Base-by-base conservation (phyloP, 2,329 filamentous ascomycete species). In the Nannizziopsis barbatae region DNA sequence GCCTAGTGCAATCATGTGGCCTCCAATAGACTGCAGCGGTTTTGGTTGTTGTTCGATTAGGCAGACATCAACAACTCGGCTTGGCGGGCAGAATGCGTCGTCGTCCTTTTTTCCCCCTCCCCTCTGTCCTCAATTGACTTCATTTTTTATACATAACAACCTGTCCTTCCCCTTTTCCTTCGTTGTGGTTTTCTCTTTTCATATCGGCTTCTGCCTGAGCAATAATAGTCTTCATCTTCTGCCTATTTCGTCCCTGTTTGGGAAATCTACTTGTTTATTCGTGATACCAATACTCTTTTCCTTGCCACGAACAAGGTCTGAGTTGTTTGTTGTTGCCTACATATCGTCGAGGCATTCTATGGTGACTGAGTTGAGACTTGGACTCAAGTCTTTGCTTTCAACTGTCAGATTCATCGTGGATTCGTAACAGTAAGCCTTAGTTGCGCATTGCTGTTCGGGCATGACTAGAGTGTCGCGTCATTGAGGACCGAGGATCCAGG, bases 31-130 rank as follows among this genome's bases (percentile, higher is more conserved):
- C 7, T 6, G 32, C 7, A 45, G 60, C 60, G 61, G 38, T 50
- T 12, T 5, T 27, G 22, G 22, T 27, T 27, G 22, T 43, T 63
- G 57, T 60, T 57, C 62, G 58, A 64, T 64, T 60, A 66, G 64
- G 64, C 64, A 66, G 64, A 65, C 62, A 63, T 60, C 58, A 46
- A 32, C 49, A 58, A 56, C 50, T 53, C 55, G 60, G 51, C 55
- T 60, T 57, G 60, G 56, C 56, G 48, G 8, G 20, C 52, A 27
- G 49, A n/a, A 50, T 43, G 20, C 45, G 22, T 39, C 37, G 27
- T 41, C 42, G 30, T 54, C 38, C 30, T 51, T 47, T 45, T 37
- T 51, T 30, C 44, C 46, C 42, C 41, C 39, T 38, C 45, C 48
- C 42, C 18, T 14, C 9, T 27, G 18, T 41, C n/a, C n/a, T 15